These are phyloP conservation scores for Penicillium canescens DNA, from an alignment of 495 filamentous ascomycete species.

Conservation along the genomic window DNA sequence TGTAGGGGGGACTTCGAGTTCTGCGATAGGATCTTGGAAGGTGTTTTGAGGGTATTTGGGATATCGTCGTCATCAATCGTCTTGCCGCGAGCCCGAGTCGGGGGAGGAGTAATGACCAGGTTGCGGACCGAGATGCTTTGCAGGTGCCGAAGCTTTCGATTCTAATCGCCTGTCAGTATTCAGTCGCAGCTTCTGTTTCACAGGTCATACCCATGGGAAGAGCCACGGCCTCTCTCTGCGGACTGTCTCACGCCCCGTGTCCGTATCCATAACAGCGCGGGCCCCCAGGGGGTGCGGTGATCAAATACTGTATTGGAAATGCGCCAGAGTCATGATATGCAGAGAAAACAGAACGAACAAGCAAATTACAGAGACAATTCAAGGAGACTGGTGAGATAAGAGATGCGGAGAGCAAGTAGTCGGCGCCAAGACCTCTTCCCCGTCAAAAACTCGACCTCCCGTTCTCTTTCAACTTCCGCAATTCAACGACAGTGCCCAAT, in stretches of 20 bases:
- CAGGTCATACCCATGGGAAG: slow-evolving; percentile 21
- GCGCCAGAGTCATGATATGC: slow-evolving; percentile 3
- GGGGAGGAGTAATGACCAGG: slow-evolving; percentile 58
- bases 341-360: not conserved
- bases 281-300: slow-evolving; percentile 5
- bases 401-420: slow-evolving; percentile 29
- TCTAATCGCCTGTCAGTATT: slow-evolving; percentile 47
- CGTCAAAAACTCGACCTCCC: slow-evolving; percentile 37
- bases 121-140: slow-evolving; percentile 87
- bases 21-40: slow-evolving; percentile 66
- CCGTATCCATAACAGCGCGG: slow-evolving; percentile 10
- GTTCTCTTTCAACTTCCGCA: slow-evolving; percentile 12
- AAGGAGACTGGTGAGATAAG: slow-evolving; percentile 3
- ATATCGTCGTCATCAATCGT: slow-evolving; percentile 87
- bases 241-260: slow-evolving; percentile 20
- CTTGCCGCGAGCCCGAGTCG: slow-evolving; percentile 58
- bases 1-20: slow-evolving; percentile 57
- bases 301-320: slow-evolving; percentile 2
- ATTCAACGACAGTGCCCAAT: slow-evolving; percentile 19
- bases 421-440: slow-evolving; percentile 28
- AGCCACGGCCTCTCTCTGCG: slow-evolving; percentile 27
- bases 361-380: slow-evolving; percentile 7
- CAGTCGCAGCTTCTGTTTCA: not conserved
- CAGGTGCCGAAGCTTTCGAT: slow-evolving; percentile 85
- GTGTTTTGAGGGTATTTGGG: slow-evolving; percentile 62